phyloP scores from a whole-genome alignment of 2,329 filamentous ascomycete genomes.

The Claviceps sp. region DNA sequence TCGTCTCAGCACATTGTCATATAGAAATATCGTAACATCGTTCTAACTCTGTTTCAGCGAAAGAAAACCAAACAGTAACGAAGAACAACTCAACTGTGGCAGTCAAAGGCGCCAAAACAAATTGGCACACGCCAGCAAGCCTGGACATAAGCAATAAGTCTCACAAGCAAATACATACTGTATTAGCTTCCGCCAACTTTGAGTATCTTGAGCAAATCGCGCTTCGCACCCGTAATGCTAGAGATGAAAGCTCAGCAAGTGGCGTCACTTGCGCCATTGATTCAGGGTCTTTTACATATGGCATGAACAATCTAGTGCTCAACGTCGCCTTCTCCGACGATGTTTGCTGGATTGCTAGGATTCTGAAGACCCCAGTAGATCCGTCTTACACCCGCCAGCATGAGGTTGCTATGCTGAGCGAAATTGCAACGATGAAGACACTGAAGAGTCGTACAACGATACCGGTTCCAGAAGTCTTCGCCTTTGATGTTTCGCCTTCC shows the following conservation, averaged over 20 bases:
- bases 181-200: conserved; percentile 2
- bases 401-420: conserved; percentile 5
- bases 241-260: not conserved
- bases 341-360: conserved; percentile 5
- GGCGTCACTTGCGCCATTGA: conserved; percentile 2
- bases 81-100: not conserved
- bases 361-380: conserved; percentile 2
- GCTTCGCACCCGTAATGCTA: conserved; percentile 3
- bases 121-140: conserved; percentile 2
- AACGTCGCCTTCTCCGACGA: conserved; percentile 5
- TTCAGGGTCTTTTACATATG: conserved; percentile 8
- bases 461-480: conserved; percentile 3
- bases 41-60: not conserved
- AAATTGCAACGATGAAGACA: conserved; percentile 6
- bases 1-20: not conserved
- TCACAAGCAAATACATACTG: conserved; percentile 3
- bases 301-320: conserved; percentile 6
- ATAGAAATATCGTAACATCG: not conserved
- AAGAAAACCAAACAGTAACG: not conserved
- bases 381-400: conserved; percentile 1
- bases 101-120: not conserved
- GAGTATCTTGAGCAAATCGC: conserved; percentile 1
- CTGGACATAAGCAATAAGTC: not conserved
- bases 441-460: conserved; percentile 3
- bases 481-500: conserved; percentile 2